Conservation (phyloP, 768 basidiomycete genomes). For the Tulasnella sp. region DNA sequence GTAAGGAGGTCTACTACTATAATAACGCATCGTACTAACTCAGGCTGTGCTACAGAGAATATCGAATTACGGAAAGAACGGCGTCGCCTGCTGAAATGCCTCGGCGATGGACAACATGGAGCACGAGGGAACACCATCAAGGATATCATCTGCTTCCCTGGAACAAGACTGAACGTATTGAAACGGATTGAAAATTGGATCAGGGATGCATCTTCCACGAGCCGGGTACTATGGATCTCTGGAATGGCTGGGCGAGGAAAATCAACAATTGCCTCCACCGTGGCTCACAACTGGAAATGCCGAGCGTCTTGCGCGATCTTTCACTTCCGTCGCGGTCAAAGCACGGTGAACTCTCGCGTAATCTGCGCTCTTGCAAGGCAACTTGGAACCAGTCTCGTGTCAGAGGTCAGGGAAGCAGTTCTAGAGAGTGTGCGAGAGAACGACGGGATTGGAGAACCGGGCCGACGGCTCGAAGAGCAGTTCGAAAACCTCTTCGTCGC, state of each 20-base stretch:
- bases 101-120: not conserved
- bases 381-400: no score
- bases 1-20: not conserved
- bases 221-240: not conserved
- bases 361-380: no score
- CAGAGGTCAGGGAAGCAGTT: no score
- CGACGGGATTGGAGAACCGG: no score
- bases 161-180: no score
- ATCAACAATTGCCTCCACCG: not conserved
- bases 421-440: no score
- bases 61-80: not conserved
- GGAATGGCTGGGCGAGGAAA: slow-evolving; percentile 8
- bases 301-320: not conserved
- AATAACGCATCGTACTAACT: not conserved
- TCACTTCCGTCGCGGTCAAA: no score
- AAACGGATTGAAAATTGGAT: not conserved
- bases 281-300: not conserved
- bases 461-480: no score
- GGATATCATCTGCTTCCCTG: not conserved
- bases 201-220: not conserved
- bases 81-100: not conserved
- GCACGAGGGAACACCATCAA: not conserved
- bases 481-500: not conserved
- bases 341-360: no score
- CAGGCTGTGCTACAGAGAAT: not conserved